These are phyloP conservation scores for Aegle marmelos DNA, from an alignment of 345 rosid species.

Conservation along the genomic window DNA sequence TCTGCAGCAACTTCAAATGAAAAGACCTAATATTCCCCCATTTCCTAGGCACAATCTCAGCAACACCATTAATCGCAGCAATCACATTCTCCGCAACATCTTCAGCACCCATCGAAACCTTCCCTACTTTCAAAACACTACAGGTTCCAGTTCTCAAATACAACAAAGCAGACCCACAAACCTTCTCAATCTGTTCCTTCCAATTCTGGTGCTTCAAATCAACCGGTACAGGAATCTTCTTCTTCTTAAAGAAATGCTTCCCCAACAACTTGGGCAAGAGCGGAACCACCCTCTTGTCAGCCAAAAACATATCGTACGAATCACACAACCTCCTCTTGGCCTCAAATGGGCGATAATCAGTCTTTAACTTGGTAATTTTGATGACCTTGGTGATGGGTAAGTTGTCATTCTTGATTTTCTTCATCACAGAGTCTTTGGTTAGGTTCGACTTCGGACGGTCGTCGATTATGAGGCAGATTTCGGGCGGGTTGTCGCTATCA, in stretches of 20 bases:
- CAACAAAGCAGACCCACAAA: slow-evolving; percentile 59
- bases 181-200: slow-evolving; percentile 71
- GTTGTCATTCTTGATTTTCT: slow-evolving; percentile 64
- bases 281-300: slow-evolving; percentile 49
- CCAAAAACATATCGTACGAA: slow-evolving; percentile 48
- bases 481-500: slow-evolving; percentile 30
- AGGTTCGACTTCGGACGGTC: slow-evolving; percentile 67
- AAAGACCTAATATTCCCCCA: slow-evolving; percentile 72
- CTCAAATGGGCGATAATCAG: slow-evolving; percentile 47
- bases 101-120: slow-evolving; percentile 42
- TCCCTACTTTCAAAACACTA: slow-evolving; percentile 65
- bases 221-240: slow-evolving; percentile 60
- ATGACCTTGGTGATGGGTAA: slow-evolving; percentile 63
- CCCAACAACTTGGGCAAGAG: slow-evolving; percentile 75
- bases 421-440: slow-evolving; percentile 49
- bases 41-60: slow-evolving; percentile 57
- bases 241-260: slow-evolving; percentile 64
- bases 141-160: slow-evolving; percentile 69
- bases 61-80: slow-evolving; percentile 56
- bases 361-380: slow-evolving; percentile 59
- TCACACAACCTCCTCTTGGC: slow-evolving; percentile 51
- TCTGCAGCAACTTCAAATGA: slow-evolving; percentile 65
- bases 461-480: slow-evolving; percentile 72
- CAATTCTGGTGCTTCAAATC: slow-evolving; percentile 72
- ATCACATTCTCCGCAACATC: slow-evolving; percentile 53